phyloP scores from a whole-genome alignment of 139 green algal species.

The Monoraphidium neglectum region DNA sequence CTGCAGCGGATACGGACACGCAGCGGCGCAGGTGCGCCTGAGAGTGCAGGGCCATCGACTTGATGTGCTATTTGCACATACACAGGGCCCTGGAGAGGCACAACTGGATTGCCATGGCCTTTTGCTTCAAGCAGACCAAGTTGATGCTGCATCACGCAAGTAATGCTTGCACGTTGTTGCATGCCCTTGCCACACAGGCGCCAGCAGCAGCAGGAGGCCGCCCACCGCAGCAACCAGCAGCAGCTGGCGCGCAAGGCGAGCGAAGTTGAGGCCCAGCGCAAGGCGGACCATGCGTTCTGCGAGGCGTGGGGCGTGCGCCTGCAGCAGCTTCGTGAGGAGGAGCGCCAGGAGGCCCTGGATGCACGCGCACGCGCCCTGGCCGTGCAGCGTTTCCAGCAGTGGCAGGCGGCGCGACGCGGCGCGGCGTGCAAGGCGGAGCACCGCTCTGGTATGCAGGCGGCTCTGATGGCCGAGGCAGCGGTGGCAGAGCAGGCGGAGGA shows the following conservation, averaged over 20 bases:
- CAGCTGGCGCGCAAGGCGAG: conserved; percentile 45
- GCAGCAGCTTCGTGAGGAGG: conserved; percentile 49
- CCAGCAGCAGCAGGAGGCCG: conserved; percentile 3
- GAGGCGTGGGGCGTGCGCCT: conserved; percentile 47
- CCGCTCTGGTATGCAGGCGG: conserved; percentile 16
- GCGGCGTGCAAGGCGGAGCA: neutral
- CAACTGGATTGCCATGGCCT: too few relatives aligned
- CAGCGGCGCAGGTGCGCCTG: neutral
- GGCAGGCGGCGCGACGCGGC: neutral
- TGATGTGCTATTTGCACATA: too few relatives aligned
- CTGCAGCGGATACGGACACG: conserved; percentile 19
- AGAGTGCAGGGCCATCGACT: too few relatives aligned
- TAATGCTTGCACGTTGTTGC: too few relatives aligned
- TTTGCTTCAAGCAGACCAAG: too few relatives aligned
- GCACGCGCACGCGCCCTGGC: conserved; percentile 31
- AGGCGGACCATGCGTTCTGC: conserved; percentile 44
- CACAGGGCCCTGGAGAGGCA: too few relatives aligned
- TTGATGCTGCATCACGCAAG: too few relatives aligned
- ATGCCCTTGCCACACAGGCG: conserved; percentile 11
- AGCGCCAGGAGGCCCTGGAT: conserved; percentile 54
- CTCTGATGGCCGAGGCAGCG: conserved; percentile 6
- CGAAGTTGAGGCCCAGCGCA: conserved; percentile 16
- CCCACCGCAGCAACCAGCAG: conserved; percentile 42
- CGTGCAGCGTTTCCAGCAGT: conserved; percentile 30
- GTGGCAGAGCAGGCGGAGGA: conserved; percentile 36